These are phyloP conservation scores for Candida rishiriensis DNA, from an alignment of 805 yeast species.

Conservation along the genomic window DNA sequence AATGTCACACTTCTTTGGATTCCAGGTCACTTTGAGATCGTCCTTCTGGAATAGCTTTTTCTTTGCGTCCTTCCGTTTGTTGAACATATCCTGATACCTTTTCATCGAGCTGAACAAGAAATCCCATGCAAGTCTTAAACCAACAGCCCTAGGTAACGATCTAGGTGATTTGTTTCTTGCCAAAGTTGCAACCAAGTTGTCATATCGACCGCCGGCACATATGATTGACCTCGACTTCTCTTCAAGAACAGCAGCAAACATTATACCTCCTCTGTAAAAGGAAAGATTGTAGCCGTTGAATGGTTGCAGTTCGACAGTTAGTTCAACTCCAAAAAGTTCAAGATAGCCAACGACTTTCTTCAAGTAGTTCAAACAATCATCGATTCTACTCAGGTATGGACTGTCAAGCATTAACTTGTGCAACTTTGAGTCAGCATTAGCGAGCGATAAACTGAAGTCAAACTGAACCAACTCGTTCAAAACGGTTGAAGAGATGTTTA, in stretches of 20 bases:
- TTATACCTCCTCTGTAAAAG: constrained; percentile 74
- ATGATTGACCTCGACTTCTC: constrained; percentile 49
- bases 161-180: constrained; percentile 42
- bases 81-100: constrained; percentile 37
- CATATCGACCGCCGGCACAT: constrained; percentile 95
- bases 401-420: constrained; percentile 72
- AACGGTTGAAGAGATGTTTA: constrained; percentile 76
- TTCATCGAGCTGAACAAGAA: constrained; percentile 50
- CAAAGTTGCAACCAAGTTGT: constrained; percentile 60
- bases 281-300: constrained; percentile 77
- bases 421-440: constrained; percentile 56
- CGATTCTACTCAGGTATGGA: constrained; percentile 56
- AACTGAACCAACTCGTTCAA: constrained; percentile 77
- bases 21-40: constrained; percentile 33
- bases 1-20: constrained; percentile 71
- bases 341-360: constrained; percentile 50
- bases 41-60: constrained; percentile 34
- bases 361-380: constrained; percentile 59
- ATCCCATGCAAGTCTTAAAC: constrained; percentile 80
- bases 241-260: constrained; percentile 83
- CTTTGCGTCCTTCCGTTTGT: constrained; percentile 15
- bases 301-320: constrained; percentile 61
- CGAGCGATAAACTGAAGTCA: constrained; percentile 70
- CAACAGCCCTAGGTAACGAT: constrained; percentile 62
- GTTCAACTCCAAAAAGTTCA: constrained; percentile 51